Conservation (phyloP, 2,329 filamentous ascomycete species). For the Aspergillus terreus region DNA sequence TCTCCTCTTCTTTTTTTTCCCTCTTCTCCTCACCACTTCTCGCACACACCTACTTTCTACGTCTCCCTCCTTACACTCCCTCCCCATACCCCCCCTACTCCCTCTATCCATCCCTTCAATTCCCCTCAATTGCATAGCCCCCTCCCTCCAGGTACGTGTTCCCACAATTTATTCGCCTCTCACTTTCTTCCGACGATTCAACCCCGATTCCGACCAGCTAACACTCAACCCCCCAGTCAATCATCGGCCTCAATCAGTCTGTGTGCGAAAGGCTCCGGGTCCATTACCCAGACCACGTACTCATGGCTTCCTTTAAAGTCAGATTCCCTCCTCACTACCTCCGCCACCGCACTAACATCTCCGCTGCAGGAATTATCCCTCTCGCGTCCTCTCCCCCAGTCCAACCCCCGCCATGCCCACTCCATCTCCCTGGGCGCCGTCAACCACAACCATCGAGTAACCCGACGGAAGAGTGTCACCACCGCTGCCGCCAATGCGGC, state of each 20-base stretch:
- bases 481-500: constrained; percentile 71
- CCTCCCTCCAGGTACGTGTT: too few species aligned
- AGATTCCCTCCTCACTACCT: too few species aligned
- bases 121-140: constrained; percentile 8
- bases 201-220: background rate
- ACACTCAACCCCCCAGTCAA: background rate
- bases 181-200: background rate
- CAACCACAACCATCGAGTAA: constrained; percentile 79
- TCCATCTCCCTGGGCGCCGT: constrained; percentile 73
- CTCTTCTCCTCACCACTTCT: background rate
- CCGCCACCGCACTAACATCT: too few species aligned
- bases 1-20: constrained; percentile 6
- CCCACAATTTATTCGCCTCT: constrained; percentile 1
- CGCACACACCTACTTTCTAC: background rate
- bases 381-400: constrained; percentile 64
- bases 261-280: too few species aligned
- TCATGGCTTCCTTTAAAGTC: too few species aligned
- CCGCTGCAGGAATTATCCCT: constrained; percentile 43
- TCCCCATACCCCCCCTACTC: too few species aligned
- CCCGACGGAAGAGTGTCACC: constrained; percentile 87
- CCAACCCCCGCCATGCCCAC: constrained; percentile 73
- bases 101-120: background rate
- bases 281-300: too few species aligned
- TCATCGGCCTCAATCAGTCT: too few species aligned
- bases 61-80: too few species aligned